Conservation (phyloP, 495 filamentous ascomycete species). For the Neurospora hispaniola region DNA sequence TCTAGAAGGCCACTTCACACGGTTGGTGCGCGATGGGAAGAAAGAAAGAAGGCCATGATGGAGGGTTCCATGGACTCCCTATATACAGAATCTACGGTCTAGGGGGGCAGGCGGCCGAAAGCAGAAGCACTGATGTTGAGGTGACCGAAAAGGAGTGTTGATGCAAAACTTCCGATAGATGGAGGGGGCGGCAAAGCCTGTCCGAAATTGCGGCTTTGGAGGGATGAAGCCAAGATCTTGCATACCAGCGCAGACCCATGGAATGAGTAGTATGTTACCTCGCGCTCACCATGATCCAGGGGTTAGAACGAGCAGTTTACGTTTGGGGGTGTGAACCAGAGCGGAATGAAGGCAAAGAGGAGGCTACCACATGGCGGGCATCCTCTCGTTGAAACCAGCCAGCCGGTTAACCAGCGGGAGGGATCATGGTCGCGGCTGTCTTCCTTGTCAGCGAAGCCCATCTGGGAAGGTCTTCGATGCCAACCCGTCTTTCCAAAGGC, state of each 20-base stretch:
- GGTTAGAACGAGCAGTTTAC: not conserved
- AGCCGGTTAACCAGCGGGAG: not conserved
- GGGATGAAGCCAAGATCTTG: not conserved
- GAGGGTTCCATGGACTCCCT: conserved; percentile 3
- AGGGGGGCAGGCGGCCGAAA: not conserved
- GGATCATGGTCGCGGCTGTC: not conserved
- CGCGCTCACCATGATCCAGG: not conserved
- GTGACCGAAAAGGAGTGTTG: not conserved
- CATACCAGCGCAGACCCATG: not conserved
- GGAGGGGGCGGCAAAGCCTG: conserved; percentile 17
- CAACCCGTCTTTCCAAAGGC: not conserved
- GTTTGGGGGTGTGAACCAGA: not conserved
- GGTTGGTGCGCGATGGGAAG: conserved; percentile 3
- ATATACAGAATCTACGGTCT: not conserved
- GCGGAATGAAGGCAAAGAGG: not conserved
- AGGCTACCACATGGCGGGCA: not conserved
- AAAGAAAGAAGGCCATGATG: not conserved
- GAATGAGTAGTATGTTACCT: not conserved
- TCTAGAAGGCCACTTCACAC: conserved; percentile 3
- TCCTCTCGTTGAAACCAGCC: not conserved
- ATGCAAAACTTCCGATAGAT: conserved; percentile 11
- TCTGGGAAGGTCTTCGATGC: not conserved
- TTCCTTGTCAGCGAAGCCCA: not conserved
- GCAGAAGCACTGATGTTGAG: not conserved
- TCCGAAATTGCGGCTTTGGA: conserved; percentile 17